Evolutionary conservation across 1,284 basidiomycete species (phyloP), one percentile per base, ranked within the genome.

Genomic region (Peniophora sp.): DNA sequence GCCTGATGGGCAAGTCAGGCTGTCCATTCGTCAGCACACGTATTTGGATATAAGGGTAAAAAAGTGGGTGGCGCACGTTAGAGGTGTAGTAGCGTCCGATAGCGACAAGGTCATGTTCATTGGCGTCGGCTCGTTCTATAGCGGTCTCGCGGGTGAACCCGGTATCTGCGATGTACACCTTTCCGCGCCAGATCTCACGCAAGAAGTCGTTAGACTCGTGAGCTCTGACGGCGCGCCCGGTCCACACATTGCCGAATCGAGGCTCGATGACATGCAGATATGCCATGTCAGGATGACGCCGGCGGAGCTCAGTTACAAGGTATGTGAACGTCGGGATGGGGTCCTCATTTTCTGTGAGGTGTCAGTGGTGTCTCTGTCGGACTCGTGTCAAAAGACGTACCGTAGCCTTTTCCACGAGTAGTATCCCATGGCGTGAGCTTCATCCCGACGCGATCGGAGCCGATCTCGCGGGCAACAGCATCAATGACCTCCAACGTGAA

Each of bases 111-210:
- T 20, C 44, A 20, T 16, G 19, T 10, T 45, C 44, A 20, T 45
- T 10, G n/a, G 12, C 23, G 6, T 45, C 23, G 6, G 44, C 44
- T 20, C 24, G 6, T n/a, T 20, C 23, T 16, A 45, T 24, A 16
- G 69, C 73, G 0, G 47, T 58, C 45, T 70, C 65, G 1, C 67
- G 57, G 2, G 58, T 64, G 45, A 68, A 69, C 2, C 75, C 78
- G 22, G 79, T 79, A 1, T 75, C 74, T 2, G 65, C 66, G 47
- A 85, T 72, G 49, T 81, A 71, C 1, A 64, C 57, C n/a, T 65
- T 55, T 0, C 60, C 59, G 1, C 53, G 51, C 69, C 69, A 71
- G 19, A 69, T 67, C n/a, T 65, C 51, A 22, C 66, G 59, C 45
- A 64, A 56, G 52, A 65, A 64, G 50, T 71, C 63, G 53, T 70